Evolutionary conservation across 345 rosid genomes (phyloP).

Genomic region (Syzygium aqueum): DNA sequence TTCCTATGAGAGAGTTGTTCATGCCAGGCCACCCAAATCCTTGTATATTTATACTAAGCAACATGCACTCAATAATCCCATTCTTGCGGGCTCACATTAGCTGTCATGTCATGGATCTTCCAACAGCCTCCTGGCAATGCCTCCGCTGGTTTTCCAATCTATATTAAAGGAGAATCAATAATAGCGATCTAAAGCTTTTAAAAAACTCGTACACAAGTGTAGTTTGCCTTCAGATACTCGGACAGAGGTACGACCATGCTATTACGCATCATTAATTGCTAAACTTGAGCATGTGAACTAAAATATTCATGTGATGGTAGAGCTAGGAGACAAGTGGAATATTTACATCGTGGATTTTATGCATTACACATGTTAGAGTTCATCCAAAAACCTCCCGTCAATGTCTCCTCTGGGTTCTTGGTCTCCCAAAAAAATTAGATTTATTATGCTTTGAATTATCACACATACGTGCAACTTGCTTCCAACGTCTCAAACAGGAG

Average conservation of each 20-base stretch:
- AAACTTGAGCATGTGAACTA: not conserved
- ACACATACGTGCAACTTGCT: not conserved
- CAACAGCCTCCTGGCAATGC: not conserved
- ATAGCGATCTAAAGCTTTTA: not conserved
- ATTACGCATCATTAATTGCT: not conserved
- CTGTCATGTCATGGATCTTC: not conserved
- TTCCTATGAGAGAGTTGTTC: not conserved
- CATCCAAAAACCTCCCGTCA: not conserved
- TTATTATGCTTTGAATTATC: not conserved
- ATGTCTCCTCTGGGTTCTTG: not conserved
- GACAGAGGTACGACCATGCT: not conserved
- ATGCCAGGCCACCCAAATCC: not conserved
- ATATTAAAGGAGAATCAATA: no score
- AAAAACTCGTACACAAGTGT: not conserved
- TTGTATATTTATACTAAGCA: not conserved
- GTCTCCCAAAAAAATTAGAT: not conserved
- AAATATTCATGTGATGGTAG: not conserved
- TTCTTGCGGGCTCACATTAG: not conserved
- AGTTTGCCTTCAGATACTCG: not conserved
- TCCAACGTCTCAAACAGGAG: not conserved
- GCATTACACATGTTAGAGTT: not conserved
- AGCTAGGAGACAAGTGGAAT: not conserved
- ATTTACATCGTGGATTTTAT: not conserved
- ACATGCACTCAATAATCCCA: not conserved
- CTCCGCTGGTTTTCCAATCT: not conserved